Base-by-base conservation (phyloP, 2,329 filamentous ascomycete species). In the Stylonectria norvegica region DNA sequence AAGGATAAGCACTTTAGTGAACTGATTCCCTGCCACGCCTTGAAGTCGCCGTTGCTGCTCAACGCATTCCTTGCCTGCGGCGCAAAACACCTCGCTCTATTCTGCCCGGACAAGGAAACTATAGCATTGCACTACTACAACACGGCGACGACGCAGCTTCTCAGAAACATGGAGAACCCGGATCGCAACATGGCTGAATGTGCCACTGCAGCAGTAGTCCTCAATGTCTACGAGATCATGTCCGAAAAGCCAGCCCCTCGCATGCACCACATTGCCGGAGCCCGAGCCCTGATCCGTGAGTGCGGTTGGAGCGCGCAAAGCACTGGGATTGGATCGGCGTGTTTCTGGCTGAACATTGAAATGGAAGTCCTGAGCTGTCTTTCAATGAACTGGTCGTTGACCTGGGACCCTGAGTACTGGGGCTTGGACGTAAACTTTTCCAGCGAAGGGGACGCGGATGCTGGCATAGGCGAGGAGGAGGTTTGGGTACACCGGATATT, bases 211-310 rank as follows among this genome's bases (percentile, higher is more conserved):
- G 89, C 91, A 3, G 84, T 95, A 11, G 84, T 95, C 6, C 75
- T 97, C 20, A 91, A 95, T 53, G 86, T 95, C 4, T 96, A 94
- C 65, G 89, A 96, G 63, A 84, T 90, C 53, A 95, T 96, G 88
- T 89, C 81, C 34, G 86, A 91, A 58, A 80, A 80, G 50, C 81
- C 85, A 5, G 71, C 83, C 25, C 81, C 89, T 53, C 77, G 85
- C n/a, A 91, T 93, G 83, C 90, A 86, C 52, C 90, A 95, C 57
- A 90, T 91, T 50, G 84, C 86, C 0, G 89, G 89, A 5, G 88
- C 89, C 8, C 78, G 89, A 38, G 88, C 88, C 2, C 70, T 95
- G 35, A 90, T 96, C 55, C 87, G 89, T 46, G 89, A 95, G 59
- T 95, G 89, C 56, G 81, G 83, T 4, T 96, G 91, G 91, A 85